phyloP scores from a whole-genome alignment of 805 yeast genomes.

The Wickerhamiella azymoides region DNA sequence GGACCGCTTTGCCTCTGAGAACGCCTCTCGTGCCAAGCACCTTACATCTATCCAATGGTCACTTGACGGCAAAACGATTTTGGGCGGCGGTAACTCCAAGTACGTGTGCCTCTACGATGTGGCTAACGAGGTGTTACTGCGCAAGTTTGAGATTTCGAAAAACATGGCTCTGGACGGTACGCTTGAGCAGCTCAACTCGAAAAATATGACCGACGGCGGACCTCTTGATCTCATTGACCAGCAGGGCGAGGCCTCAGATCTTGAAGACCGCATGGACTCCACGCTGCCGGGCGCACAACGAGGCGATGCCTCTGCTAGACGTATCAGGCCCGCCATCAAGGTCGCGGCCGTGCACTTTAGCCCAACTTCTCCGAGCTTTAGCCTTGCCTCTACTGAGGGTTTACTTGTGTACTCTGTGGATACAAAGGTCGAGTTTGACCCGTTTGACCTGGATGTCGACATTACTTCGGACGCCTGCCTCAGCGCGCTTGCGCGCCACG shows the following conservation, averaged over 20 bases:
- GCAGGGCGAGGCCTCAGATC: conserved; percentile 73
- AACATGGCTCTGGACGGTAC: conserved; percentile 92
- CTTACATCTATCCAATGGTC: conserved; percentile 74
- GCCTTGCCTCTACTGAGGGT: conserved; percentile 94
- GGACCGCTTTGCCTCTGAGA: conserved; percentile 70
- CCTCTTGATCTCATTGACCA: conserved; percentile 68
- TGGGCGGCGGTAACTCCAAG: conserved; percentile 90
- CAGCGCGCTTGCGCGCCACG: conserved; percentile 44
- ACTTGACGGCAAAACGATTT: conserved; percentile 74
- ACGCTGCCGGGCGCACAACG: conserved; percentile 78
- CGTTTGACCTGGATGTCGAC: conserved; percentile 86
- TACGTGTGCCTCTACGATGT: conserved; percentile 85
- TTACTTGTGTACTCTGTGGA: conserved; percentile 70
- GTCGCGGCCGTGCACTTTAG: conserved; percentile 69
- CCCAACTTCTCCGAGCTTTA: conserved; percentile 81
- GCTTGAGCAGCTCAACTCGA: conserved; percentile 59
- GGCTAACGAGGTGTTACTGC: conserved; percentile 71
- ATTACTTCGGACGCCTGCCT: conserved; percentile 69
- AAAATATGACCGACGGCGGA: conserved; percentile 78
- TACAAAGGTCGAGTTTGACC: conserved; percentile 60
- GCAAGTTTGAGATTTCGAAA: conserved; percentile 68
- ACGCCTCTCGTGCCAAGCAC: conserved; percentile 70
- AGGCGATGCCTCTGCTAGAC: conserved; percentile 67
- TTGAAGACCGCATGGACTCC: conserved; percentile 64
- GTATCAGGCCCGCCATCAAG: conserved; percentile 67